Percentiles rank a stretch among this genome's conserved stretches.
Conservation (phyloP, 2,329 filamentous ascomycete genomes). For the Curvularia sp. region DNA sequence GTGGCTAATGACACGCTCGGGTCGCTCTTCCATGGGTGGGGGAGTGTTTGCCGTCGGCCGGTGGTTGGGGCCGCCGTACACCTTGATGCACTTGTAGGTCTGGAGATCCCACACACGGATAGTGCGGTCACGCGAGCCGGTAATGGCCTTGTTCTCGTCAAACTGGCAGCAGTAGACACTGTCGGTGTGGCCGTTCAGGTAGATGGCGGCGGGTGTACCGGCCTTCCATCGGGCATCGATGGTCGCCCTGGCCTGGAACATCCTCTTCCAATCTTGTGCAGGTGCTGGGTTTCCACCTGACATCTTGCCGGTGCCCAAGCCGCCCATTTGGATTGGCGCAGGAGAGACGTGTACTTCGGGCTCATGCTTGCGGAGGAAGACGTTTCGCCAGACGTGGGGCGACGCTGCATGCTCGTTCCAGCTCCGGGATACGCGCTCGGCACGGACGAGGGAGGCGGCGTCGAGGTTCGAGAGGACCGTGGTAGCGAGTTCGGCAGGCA, state of each 20-base stretch:
- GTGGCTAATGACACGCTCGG: constrained; percentile 54
- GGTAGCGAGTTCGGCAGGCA: constrained; percentile 66
- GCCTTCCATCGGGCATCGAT: constrained; percentile 81
- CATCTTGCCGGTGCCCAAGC: constrained; percentile 61
- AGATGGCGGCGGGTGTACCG: constrained; percentile 80
- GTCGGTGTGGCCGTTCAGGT: constrained; percentile 91
- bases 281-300: constrained; percentile 56
- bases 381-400: constrained; percentile 66
- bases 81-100: constrained; percentile 80
- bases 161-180: constrained; percentile 99
- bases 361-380: constrained; percentile 65
- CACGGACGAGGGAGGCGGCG: constrained; percentile 61
- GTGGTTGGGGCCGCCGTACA: constrained; percentile 79
- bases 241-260: constrained; percentile 78
- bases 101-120: constrained; percentile 96
- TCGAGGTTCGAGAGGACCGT: constrained; percentile 67
- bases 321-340: constrained; percentile 58
- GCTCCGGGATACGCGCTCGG: constrained; percentile 62
- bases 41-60: constrained; percentile 61
- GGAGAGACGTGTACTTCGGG: constrained; percentile 55
- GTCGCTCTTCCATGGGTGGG: constrained; percentile 51
- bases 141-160: constrained; percentile 97
- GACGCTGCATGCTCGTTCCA: constrained; percentile 65
- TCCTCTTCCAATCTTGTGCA: constrained; percentile 80
- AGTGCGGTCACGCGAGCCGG: constrained; percentile 92